Base-by-base conservation (phyloP, 1,284 basidiomycete genomes). In the Boletus calvinii region DNA sequence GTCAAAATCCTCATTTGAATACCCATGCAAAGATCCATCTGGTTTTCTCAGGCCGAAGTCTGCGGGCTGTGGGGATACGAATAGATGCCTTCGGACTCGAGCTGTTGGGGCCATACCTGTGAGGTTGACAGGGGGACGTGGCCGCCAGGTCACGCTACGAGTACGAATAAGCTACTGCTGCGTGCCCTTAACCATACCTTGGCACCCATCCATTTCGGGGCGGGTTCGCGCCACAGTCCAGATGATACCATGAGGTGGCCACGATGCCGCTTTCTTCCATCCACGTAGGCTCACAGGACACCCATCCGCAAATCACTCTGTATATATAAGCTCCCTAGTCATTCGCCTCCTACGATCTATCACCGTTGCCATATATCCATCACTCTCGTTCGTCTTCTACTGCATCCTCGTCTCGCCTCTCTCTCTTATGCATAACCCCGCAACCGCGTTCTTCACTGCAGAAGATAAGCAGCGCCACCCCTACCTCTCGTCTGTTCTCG, bases 401-500 rank as follows among this genome's bases (percentile, higher is more conserved):
- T 13, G 2, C 12, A 24, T 53, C 46, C 48, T 43, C 26, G 22
- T 50, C 31, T 46, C 31, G 30, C 38, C 36, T 39, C 36, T 50
- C 35, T 38, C 49, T 40, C 62, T 32, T 20, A 67, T 67, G 66
- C 68, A 67, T 51, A 56, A 71, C 45, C 63, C 65, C 22, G 35
- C 62, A 45, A 57, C 64, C 54, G 53, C 68, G 5, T 68, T 71
- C 56, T 67, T 71, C 68, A 71, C 66, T 50, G 52, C 69, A 57
- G 64, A 67, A 67, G 69, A 67, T 64, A 71, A 71, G 59, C 69
- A 71, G 59, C 66, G 66, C 54, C 68, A 71, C 57, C 66, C 66
- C 24, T 71, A 67, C 68, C 67, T 68, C 48, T 70, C 66, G 38
- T 70, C 69, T n/a, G 65, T 68, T 57, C 69, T 68, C 53, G 68